Evolutionary conservation across 805 yeast genomes (phyloP), one percentile per base, ranked within the genome.

Genomic region (Ogataea henricii): DNA sequence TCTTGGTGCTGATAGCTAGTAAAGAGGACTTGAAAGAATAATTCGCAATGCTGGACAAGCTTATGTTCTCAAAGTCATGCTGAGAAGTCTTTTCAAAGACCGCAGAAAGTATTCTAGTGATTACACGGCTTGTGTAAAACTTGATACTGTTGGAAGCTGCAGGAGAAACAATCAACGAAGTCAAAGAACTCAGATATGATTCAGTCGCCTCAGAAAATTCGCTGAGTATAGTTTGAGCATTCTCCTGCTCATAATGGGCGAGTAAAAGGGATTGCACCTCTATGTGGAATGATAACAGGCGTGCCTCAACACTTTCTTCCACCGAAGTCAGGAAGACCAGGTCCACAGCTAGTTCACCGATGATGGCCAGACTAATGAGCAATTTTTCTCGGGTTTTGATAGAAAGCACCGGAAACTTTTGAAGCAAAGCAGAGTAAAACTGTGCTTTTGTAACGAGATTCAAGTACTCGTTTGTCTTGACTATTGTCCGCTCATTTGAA

Each of bases 311-410:
- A 8, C 46, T 37, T 1, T 48, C n/a, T n/a, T 35, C 40, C 13
- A 21, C n/a, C 8, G 38, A 21, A 7, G 16, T 22, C 32, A 73
- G 51, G 46, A 67, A 71, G 25, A 66, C 66, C 49, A 59, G 69
- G 51, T 78, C 81, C 13, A 55, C 49, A 0, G 68, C 65, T 2
- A 73, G 48, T 48, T 75, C 77, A 6, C 66, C 57, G 3, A 69
- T 29, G 6, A 40, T 27, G 10, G 43, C 36, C 29, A 72, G 40
- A 14, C 66, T 45, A 17, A 43, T 25, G 2, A 52, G 29, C 26
- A 51, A 22, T 5, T 37, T 29, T 6, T 41, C 33, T 25, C 23
- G 14, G 10, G 16, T n/a, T 4, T 39, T 37, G 3, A 27, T 12
- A 13, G 25, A 9, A 10, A 45, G 29, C 2, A 30, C 26, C 3